These are phyloP conservation scores for Aquanectria penicillioides DNA, from an alignment of 2,329 filamentous ascomycete species.

Conservation along the genomic window DNA sequence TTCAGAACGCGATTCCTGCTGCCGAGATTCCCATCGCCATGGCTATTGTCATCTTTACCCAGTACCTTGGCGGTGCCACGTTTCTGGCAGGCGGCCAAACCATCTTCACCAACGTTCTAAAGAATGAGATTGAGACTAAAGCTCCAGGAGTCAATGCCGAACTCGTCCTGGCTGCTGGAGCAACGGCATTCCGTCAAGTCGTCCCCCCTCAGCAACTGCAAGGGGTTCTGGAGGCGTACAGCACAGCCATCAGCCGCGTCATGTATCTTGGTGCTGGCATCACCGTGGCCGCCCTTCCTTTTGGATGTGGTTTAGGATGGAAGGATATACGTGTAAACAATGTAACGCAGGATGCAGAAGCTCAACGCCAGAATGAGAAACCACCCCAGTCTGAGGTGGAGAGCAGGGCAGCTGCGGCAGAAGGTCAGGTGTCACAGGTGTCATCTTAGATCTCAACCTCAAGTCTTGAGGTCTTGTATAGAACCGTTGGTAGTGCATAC, in stretches of 20 bases:
- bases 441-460: no score
- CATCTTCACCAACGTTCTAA: neutral
- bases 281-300: neutral
- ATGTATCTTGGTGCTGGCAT: neutral
- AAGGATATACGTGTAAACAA: no score
- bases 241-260: neutral
- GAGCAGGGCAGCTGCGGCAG: no score
- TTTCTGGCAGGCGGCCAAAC: neutral
- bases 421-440: no score
- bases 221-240: neutral
- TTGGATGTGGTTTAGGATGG: neutral
- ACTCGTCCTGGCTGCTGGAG: neutral
- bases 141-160: neutral
- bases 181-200: neutral
- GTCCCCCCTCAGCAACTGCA: neutral
- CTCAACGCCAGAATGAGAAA: conserved; percentile 30
- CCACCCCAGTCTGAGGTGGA: no score
- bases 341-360: neutral
- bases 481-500: no score
- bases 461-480: no score
- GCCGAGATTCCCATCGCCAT: neutral
- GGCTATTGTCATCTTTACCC: neutral
- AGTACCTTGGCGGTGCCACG: neutral
- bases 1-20: neutral
- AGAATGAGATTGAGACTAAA: neutral